Base-by-base conservation (phyloP, 2,329 filamentous ascomycete genomes). In the Aspergillus sp. region DNA sequence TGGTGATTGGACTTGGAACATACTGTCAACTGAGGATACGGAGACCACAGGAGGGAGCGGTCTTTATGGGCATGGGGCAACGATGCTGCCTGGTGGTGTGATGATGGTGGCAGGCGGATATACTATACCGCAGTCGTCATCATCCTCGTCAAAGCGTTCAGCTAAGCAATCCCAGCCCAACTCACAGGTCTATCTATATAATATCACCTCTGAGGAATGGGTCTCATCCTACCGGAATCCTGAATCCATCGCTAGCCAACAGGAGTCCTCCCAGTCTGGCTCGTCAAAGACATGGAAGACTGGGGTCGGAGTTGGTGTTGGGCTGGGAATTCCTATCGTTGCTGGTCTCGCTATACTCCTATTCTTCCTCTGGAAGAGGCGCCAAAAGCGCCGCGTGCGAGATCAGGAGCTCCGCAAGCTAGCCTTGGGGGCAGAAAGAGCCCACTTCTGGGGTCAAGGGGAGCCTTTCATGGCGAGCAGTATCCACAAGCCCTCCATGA, bases 291-390 rank as follows among this genome's bases (percentile, higher is more conserved):
- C 73, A 8, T 79, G 79, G 62, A 83, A 82, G 51, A 75, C 88
- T 4, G 87, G 87, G 0, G 77, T 91, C 0, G 88, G 88, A 0
- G 75, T 88, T 2, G 89, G 88, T 0, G 71, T 91, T 1, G 88
- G 89, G 1, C 74, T 92, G 1, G 89, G 88, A 1, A 70, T 89
- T 1, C 77, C 83, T 0, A 77, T 84, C 1, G 68, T 86, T 2
- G 62, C 86, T 8, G 73, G 79, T 0, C 75, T 82, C 0, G 64
- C 83, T 2, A 23, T 85, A 1, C 66, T 83, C 19, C 81, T 76
- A 58, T 77, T 84, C 57, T 81, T 82, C 60, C 85, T 83, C 58
- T 79, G 77, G 32, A 78, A 79, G n/a, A 81, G 81, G 62, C 80
- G 81, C 13, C 75, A 72, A 13, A 70, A 70, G 21, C 74, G 76